Evolutionary conservation across 2,329 filamentous ascomycete genomes (phyloP), one percentile per base, ranked within the genome.

Genomic region (Penicillium sp.): DNA sequence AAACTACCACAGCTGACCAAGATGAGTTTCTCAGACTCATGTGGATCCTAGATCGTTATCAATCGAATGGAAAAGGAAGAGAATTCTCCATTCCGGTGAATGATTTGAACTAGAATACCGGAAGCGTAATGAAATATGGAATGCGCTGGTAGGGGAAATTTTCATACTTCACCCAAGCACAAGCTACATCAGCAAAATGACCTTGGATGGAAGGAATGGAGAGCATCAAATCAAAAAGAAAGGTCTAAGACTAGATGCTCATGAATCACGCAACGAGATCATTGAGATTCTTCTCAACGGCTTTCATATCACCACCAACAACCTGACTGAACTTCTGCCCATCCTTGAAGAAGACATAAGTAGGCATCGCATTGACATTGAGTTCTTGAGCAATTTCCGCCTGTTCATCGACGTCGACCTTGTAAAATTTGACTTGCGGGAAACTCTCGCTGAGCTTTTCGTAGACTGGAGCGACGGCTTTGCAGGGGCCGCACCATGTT

Each of bases 401-500:
- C 5, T 49, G 53, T 6, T 45, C 47, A 10, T 53, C 53, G 6
- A 60, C 58, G 29, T 60, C 51, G 6, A 60, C 26, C 33, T 54
- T 58, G 49, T 56, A 58, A 47, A 60, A 60, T 15, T 58, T 56
- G n/a, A 36, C 44, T 4, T 51, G n/a, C 0, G 51, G 15, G 29
- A 51, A 51, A 5, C 21, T 1, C 3, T 50, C 16, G 24, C 55
- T 58, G 42, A 47, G 52, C n/a, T 52, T 7, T 16, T 60, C 55
- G 10, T 54, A 41, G 15, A 29, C 15, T 2, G 58, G 58, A 1
- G 52, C 48, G 23, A 60, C 54, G 6, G 49, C 42, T 24, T 49
- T 48, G 56, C 58, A 60, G 23, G 58, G 58, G 3, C 49, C 53
- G 23, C 55, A 60, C 56, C 55, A 58, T 21, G 43, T 45, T 6